Conservation (phyloP, 495 filamentous ascomycete genomes). For the Annulohypoxylon stygium region DNA sequence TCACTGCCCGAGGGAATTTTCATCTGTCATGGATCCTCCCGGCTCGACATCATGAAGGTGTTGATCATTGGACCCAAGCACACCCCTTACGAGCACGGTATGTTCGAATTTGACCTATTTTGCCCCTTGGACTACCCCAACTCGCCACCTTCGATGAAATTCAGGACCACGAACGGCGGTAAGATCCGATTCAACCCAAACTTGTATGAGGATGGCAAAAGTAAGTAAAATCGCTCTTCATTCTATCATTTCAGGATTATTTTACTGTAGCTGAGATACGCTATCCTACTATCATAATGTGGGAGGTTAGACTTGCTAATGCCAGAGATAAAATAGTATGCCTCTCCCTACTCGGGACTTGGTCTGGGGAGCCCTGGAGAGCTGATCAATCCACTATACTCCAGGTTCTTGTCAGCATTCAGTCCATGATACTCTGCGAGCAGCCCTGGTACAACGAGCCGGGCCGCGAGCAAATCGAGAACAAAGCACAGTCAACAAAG, state of each 20-base stretch:
- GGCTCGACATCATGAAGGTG: conserved; percentile 69
- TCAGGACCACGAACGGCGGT: conserved; percentile 65
- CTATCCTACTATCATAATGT: background rate
- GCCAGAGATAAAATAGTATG: conserved; percentile 56
- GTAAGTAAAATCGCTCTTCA: conserved; percentile 48
- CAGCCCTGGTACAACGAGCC: conserved; percentile 72
- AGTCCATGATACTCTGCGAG: conserved; percentile 71
- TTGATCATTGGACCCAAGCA: conserved; percentile 68
- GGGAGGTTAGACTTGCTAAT: conserved; percentile 39
- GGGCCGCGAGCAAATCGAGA: conserved; percentile 51
- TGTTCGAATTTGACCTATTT: conserved; percentile 73
- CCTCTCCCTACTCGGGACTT: conserved; percentile 71
- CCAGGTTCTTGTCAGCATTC: conserved; percentile 71
- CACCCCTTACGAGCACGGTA: conserved; percentile 72
- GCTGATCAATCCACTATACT: conserved; percentile 67
- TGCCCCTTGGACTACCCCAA: conserved; percentile 62
- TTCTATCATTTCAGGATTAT: background rate
- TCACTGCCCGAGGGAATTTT: conserved; percentile 71
- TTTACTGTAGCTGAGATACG: background rate
- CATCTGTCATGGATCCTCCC: conserved; percentile 64
- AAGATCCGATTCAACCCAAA: conserved; percentile 69
- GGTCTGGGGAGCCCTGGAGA: conserved; percentile 67
- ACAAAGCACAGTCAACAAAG: conserved; percentile 40
- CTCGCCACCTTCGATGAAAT: conserved; percentile 63
- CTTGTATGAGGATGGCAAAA: conserved; percentile 67